These are phyloP conservation scores for Spathaspora passalidarum DNA, from an alignment of 805 yeast species.

Conservation along the genomic window DNA sequence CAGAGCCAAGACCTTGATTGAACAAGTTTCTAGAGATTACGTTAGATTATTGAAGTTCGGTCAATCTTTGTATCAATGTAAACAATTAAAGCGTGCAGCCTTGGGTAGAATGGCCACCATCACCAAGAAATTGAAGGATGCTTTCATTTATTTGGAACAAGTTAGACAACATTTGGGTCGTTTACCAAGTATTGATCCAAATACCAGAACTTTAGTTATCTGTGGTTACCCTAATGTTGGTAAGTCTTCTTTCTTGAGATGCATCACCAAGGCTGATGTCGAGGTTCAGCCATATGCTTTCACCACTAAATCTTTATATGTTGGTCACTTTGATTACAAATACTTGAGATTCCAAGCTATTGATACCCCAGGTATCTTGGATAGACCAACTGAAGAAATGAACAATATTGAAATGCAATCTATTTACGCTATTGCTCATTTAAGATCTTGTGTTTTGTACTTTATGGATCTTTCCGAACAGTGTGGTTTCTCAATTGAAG, in stretches of 20 bases:
- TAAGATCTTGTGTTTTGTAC: constrained; percentile 92
- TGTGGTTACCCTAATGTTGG: constrained; percentile 99
- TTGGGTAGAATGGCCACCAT: constrained; percentile 99
- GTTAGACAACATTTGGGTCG: constrained; percentile 99
- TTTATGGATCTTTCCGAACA: constrained; percentile 99
- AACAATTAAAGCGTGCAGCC: constrained; percentile 97
- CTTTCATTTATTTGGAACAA: constrained; percentile 90
- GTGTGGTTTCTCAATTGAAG: constrained; percentile 97
- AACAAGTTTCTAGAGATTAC: constrained; percentile 95
- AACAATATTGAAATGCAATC: constrained; percentile 99
- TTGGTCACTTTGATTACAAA: constrained; percentile 98
- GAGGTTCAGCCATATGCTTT: constrained; percentile 99
- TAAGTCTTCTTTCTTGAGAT: constrained; percentile 88
- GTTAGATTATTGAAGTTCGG: constrained; percentile 93
- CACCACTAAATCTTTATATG: constrained; percentile 95
- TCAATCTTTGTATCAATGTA: constrained; percentile 97
- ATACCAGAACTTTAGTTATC: constrained; percentile 93
- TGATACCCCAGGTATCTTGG: constrained; percentile 98
- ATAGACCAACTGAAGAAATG: constrained; percentile 99
- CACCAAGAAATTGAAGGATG: constrained; percentile 91
- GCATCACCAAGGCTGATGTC: constrained; percentile 96
- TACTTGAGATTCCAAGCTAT: constrained; percentile 97
- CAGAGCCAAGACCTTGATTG: constrained; percentile 89
- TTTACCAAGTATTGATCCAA: constrained; percentile 96
- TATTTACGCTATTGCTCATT: constrained; percentile 96